Evolutionary conservation across 257 asterid species (phyloP), one percentile per base, ranked within the genome.

Genomic region (Fraxinus pennsylvanica): DNA sequence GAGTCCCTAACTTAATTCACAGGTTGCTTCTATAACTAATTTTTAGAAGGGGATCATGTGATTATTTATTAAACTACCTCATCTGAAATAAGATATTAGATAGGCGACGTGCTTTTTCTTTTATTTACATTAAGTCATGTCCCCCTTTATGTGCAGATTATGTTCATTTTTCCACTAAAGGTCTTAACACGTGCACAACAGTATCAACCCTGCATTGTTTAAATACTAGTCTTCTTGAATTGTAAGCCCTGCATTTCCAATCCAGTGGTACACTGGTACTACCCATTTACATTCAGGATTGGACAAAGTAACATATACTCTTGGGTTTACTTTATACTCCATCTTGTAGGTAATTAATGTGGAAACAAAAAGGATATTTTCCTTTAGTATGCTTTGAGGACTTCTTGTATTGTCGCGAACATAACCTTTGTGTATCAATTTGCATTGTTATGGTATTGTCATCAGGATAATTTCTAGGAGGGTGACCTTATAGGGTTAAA

Each of bases 1-100:
- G 80, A 83, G 94, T 85, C 80, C 35, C 74, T 57, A 30, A 13
- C 52, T 76, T 19, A n/a, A 59, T 69, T 59, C 19, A 43, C 14
- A 15, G 27, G n/a, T 77, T 70, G 15, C 17, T 78, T 72, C 63
- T 50, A 21, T 9, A 41, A n/a, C 35, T 54, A 30, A 33, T 2
- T 74, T 70, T 39, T 57, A 5, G 43, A 9, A 13, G 67, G 81
- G 68, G 68, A 32, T 74, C 33, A 10, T 50, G 65, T 32, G 38
- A 54, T 29, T 36, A 27, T 63, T 27, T 63, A 9, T 22, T 63
- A 1, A 27, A 63, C 6, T 9, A 63, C 9, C 21, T 9, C 15
- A 63, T 21, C 68, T 22, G 9, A 61, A 25, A 25, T 8, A 27
- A 27, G 19, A 63, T 22, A 15, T 27, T 22, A 22, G 35, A 27